Conservation (phyloP, 179 eudicot species). For the Sideroxylon spinosum region DNA sequence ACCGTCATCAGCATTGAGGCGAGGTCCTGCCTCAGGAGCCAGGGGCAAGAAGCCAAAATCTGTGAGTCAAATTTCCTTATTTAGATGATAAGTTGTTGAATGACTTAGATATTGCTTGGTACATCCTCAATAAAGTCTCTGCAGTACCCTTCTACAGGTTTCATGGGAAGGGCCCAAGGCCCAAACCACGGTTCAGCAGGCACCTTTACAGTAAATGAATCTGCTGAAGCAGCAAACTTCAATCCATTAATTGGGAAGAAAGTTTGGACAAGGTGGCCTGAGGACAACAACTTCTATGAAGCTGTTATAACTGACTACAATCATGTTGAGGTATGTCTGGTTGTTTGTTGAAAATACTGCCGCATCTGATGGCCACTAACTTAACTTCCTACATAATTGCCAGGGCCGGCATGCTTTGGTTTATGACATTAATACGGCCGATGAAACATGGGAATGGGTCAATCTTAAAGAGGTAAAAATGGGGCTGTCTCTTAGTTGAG, state of each 20-base stretch:
- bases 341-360: neutral
- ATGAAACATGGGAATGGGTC: constrained; percentile 70
- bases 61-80: constrained; percentile 35
- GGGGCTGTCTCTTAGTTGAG: neutral
- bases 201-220: constrained; percentile 28
- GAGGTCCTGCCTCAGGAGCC: constrained; percentile 43
- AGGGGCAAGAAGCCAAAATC: constrained; percentile 55
- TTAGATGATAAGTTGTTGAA: neutral
- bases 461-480: constrained; percentile 57
- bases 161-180: constrained; percentile 44
- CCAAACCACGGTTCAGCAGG: constrained; percentile 31
- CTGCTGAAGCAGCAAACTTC: constrained; percentile 35
- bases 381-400: neutral
- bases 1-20: constrained; percentile 50
- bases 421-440: constrained; percentile 45
- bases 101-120: constrained; percentile 9
- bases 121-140: constrained; percentile 10
- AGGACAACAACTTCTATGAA: constrained; percentile 64
- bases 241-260: constrained; percentile 54
- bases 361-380: neutral
- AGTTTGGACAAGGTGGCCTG: constrained; percentile 71
- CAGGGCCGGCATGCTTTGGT: constrained; percentile 64
- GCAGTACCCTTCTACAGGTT: constrained; percentile 46
- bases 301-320: constrained; percentile 51
- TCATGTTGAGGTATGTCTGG: constrained; percentile 25